Evolutionary conservation across 176 grass and related monocot genomes (phyloP).

Genomic region (Pharus latifolius): DNA sequence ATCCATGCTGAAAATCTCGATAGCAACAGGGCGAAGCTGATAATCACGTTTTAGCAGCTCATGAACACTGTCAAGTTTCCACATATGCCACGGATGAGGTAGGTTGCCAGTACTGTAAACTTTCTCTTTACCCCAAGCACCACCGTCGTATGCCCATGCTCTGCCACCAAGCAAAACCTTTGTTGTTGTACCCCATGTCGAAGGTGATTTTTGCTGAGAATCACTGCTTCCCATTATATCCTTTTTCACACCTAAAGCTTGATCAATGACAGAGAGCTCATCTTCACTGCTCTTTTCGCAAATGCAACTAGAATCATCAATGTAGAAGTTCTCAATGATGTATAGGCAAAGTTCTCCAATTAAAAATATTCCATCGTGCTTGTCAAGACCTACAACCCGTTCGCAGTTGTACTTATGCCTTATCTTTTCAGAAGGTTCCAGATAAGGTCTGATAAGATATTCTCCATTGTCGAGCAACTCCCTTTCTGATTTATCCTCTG

Average conservation of each 20-base stretch:
- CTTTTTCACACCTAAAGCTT: slow-evolving; percentile 96
- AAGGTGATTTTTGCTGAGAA: slow-evolving; percentile 69
- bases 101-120: slow-evolving; percentile 71
- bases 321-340: slow-evolving; percentile 98
- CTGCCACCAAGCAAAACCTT: slow-evolving; percentile 70
- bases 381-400: slow-evolving; percentile 89
- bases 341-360: slow-evolving; percentile 94
- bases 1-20: slow-evolving; percentile 99
- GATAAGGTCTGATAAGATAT: slow-evolving; percentile 93
- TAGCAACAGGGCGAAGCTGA: slow-evolving; percentile 93
- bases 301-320: slow-evolving; percentile 85
- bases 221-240: slow-evolving; percentile 72
- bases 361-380: slow-evolving; percentile 96
- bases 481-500: slow-evolving; percentile 85
- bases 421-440: slow-evolving; percentile 92
- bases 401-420: slow-evolving; percentile 93
- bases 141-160: slow-evolving; percentile 96
- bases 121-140: slow-evolving; percentile 99
- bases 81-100: slow-evolving; percentile 98
- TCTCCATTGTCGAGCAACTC: slow-evolving; percentile 94
- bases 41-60: slow-evolving; percentile 98
- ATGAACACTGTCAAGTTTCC: slow-evolving; percentile 98
- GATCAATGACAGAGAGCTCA: slow-evolving; percentile 94
- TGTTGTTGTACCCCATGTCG: slow-evolving; percentile 32
- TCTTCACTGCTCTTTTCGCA: slow-evolving; percentile 89